Conservation (phyloP, 352 stramenopile species). For the Phytophthora crassamura region DNA sequence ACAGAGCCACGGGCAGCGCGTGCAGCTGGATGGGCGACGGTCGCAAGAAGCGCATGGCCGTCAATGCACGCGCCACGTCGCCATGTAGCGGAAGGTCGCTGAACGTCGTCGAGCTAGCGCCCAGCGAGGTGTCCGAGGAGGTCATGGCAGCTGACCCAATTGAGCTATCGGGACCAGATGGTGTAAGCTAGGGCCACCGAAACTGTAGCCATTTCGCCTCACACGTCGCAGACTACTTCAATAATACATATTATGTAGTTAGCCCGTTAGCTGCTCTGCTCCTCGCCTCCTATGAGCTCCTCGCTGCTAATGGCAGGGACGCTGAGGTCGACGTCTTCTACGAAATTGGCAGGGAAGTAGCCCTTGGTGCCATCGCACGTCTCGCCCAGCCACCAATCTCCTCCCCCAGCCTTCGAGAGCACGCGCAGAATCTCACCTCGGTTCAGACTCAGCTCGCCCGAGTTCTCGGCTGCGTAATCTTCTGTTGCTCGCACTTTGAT, state of each 20-base stretch:
- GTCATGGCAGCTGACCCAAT: conserved; percentile 9
- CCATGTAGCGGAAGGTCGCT: conserved; percentile 63
- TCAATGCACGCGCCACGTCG: conserved; percentile 58
- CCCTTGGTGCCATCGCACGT: conserved; percentile 64
- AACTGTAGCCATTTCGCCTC: conserved; percentile 26
- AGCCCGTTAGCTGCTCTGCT: not conserved
- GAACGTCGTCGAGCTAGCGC: conserved; percentile 48
- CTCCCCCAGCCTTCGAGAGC: conserved; percentile 48
- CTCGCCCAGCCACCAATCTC: conserved; percentile 72
- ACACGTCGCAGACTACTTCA: conserved; percentile 42
- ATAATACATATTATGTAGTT: no score
- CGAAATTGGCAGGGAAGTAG: conserved; percentile 65
- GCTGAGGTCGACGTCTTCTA: conserved; percentile 34
- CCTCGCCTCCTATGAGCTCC: conserved; percentile 11
- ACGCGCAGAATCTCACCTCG: conserved; percentile 64
- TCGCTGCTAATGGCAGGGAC: not conserved
- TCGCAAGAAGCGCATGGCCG: conserved; percentile 55
- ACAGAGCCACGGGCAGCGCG: conserved; percentile 75
- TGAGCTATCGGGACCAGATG: not conserved
- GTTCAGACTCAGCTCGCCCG: conserved; percentile 60
- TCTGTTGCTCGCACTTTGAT: conserved; percentile 15
- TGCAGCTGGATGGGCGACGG: conserved; percentile 79
- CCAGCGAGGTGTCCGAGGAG: conserved; percentile 23
- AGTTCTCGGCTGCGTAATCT: conserved; percentile 27
- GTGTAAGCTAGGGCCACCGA: conserved; percentile 23